Evolutionary conservation across 192 early-diverging fungal genomes (phyloP), one percentile per base, ranked within the genome.

Genomic region (Backusella psychrophila): DNA sequence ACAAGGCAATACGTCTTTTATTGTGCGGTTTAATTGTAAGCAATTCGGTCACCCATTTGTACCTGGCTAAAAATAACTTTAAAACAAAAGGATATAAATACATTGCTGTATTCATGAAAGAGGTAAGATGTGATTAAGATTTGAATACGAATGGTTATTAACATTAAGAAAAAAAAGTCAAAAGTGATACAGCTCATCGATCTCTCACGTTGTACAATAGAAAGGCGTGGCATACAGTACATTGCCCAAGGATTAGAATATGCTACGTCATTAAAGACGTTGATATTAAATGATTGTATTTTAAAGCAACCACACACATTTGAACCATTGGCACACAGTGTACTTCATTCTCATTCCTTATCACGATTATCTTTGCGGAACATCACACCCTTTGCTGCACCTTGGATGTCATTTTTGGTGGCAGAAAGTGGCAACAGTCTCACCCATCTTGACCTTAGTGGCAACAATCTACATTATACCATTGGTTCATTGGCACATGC

Each of bases 51-150:
- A 84, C 88, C 17, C 82, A 88, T 49, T 82, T 95, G 63, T 89
- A 87, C 76, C 76, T 95, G 34, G 84, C 91, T 34, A 83, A 91
- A 78, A 95, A 95, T 78, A 75, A 84, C 23, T 80, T 94, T 70
- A 91, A 89, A 31, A 80, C 88, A 34, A 89, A 90, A 44, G 94
- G 94, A 34, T 85, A 93, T 68, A 90, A 92, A 69, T 94, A 92
- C 74, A 81, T 93, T 69, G 85, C 93, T 5, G 88, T 92, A 2
- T 91, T 89, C 70, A 88, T 95, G 26, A 91, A 90, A 67, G 91
- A 91, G 85, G 88, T 84, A 82, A 70, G 46, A 29, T 19, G 21
- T 21, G 42, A n/a, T 26, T 6, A 12, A 35, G 1, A 31, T 15
- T 31, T 23, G 26, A 31, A 8, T 44, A 42, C 15, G 2, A 15